Conservation (phyloP, 768 basidiomycete genomes). For the Agaricus subrufescens region DNA sequence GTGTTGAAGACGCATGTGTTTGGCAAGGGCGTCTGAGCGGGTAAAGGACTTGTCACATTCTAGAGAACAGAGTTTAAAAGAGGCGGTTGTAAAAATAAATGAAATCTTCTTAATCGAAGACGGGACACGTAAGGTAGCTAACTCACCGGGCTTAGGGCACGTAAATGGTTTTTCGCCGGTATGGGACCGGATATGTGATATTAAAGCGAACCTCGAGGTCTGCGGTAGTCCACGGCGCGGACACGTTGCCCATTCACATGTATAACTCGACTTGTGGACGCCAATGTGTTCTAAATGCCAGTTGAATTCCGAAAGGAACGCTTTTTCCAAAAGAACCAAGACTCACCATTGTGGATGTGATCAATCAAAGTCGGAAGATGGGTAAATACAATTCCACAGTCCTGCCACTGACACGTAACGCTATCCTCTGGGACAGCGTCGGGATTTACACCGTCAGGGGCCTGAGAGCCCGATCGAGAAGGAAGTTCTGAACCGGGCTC, state of each 20-base stretch:
- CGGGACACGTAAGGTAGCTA: conserved; percentile 5
- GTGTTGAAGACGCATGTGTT: conserved; percentile 89
- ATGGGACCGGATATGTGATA: conserved; percentile 88
- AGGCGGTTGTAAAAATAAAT: conserved; percentile 6
- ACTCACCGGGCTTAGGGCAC: conserved; percentile 73
- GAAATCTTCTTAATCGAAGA: conserved; percentile 7
- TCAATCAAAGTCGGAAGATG: conserved; percentile 73
- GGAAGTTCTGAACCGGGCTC: conserved; percentile 3
- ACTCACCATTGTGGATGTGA: conserved; percentile 78
- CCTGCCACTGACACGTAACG: conserved; percentile 81
- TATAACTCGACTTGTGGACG: conserved; percentile 78
- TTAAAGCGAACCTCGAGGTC: conserved; percentile 84
- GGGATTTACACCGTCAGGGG: neutral
- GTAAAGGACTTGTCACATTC: conserved; percentile 96
- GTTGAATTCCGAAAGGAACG: neutral
- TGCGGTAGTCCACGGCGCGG: conserved; percentile 75
- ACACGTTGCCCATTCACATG: conserved; percentile 88
- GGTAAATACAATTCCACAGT: conserved; percentile 69
- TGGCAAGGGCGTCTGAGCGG: conserved; percentile 88
- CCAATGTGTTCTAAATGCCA: conserved; percentile 67
- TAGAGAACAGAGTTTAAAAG: conserved; percentile 23
- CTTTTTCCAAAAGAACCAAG: neutral
- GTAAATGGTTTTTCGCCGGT: conserved; percentile 94
- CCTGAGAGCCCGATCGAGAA: conserved; percentile 2
- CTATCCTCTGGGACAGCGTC: conserved; percentile 38